phyloP scores from a whole-genome alignment of 495 filamentous ascomycete species.

The Neurospora sp. region DNA sequence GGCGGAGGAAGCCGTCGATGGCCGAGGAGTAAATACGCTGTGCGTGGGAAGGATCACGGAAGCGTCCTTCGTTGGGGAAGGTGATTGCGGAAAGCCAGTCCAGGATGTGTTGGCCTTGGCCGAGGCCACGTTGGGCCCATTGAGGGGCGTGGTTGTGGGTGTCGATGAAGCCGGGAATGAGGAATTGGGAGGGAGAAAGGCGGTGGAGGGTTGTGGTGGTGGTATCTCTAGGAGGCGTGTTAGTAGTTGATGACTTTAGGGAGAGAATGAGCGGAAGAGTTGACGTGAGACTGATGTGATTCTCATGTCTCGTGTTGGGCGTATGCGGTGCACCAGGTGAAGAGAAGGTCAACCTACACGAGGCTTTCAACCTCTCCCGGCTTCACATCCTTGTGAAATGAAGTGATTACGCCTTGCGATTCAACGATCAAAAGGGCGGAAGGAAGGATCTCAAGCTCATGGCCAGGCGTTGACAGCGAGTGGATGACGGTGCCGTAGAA shows the following conservation, averaged over 20 bases:
- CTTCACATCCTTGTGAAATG: constrained; percentile 9
- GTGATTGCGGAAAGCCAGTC: constrained; percentile 53
- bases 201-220: constrained; percentile 15
- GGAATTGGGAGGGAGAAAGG: constrained; percentile 40
- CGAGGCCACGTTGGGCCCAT: constrained; percentile 50
- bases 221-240: background rate
- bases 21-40: constrained; percentile 39
- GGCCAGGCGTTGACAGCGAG: constrained; percentile 21
- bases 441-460: constrained; percentile 38
- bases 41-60: constrained; percentile 44
- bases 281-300: background rate
- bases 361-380: background rate
- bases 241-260: background rate
- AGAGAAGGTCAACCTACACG: background rate
- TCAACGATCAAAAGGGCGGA: constrained; percentile 36
- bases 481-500: constrained; percentile 48
- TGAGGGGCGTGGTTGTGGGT: constrained; percentile 60
- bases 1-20: constrained; percentile 47
- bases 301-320: background rate
- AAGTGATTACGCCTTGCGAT: constrained; percentile 32
- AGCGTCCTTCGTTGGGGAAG: constrained; percentile 53
- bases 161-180: constrained; percentile 54
- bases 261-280: too few species aligned
- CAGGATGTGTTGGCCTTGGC: constrained; percentile 46
- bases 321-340: background rate